Conservation (phyloP, 345 rosid genomes). For the Excoecaria cochinchinensis region DNA sequence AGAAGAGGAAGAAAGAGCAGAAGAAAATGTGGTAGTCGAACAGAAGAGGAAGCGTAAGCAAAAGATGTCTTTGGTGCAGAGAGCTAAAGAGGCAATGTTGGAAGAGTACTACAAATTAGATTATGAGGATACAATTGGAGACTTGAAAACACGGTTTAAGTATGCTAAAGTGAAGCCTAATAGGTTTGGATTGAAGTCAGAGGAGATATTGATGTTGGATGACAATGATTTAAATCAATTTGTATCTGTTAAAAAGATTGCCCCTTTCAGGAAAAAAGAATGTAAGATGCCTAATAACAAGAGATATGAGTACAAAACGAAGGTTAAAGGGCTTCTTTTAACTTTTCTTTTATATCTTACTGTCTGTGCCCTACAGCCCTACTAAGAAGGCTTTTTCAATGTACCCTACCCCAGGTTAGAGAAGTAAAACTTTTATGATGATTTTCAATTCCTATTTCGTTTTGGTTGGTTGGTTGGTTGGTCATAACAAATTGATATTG, state of each 20-base stretch:
- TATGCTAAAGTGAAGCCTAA: constrained; percentile 72
- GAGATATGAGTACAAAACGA: constrained; percentile 51
- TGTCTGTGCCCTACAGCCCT: no score
- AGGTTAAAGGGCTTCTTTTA: constrained; percentile 40
- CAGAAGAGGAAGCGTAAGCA: constrained; percentile 67
- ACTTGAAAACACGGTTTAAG: constrained; percentile 85
- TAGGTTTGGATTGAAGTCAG: constrained; percentile 53
- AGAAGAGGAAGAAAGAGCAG: constrained; percentile 19
- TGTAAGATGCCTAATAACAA: constrained; percentile 36
- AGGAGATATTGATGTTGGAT: constrained; percentile 57
- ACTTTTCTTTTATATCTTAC: neutral
- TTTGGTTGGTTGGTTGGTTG: no score
- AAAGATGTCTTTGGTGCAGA: constrained; percentile 58
- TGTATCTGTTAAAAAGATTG: constrained; percentile 78
- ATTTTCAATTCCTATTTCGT: no score
- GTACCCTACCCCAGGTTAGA: no score
- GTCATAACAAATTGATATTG: no score
- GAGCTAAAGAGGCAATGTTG: constrained; percentile 70
- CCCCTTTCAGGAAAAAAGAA: no score
- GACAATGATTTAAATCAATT: constrained; percentile 82
- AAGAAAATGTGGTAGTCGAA: constrained; percentile 44
- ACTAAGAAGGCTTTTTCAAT: no score
- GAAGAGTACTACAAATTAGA: constrained; percentile 91
- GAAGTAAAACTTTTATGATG: no score
- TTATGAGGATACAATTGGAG: constrained; percentile 84